Evolutionary conservation across 129 eudicot species (phyloP).

Genomic region (Flaveria brownii): DNA sequence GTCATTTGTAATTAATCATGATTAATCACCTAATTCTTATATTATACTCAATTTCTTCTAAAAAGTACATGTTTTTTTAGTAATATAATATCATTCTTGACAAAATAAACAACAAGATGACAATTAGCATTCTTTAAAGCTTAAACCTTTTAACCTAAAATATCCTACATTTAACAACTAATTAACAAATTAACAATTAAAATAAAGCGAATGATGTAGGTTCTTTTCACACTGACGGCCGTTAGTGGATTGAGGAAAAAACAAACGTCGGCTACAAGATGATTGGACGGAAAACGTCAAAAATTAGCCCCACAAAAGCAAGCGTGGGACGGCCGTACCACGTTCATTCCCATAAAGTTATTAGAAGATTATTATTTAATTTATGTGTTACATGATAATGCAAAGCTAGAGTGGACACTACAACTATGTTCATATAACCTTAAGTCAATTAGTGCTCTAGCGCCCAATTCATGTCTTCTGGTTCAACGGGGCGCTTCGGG

Average conservation of each 20-base stretch:
- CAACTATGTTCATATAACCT: too few species aligned
- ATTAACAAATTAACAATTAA: background rate
- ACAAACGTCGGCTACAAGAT: slow-evolving; percentile 7
- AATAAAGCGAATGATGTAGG: slow-evolving; percentile 4
- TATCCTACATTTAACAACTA: background rate
- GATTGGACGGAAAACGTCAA: slow-evolving; percentile 23
- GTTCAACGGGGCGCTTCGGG: too few species aligned
- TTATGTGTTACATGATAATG: background rate
- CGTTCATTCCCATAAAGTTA: background rate
- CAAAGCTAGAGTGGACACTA: slow-evolving; percentile 2
- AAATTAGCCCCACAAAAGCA: slow-evolving; percentile 3
- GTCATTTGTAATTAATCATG: background rate
- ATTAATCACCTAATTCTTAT: background rate
- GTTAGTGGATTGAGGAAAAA: slow-evolving; percentile 14
- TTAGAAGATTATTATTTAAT: background rate
- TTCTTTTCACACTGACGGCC: slow-evolving; percentile 21
- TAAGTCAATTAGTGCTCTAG: too few species aligned
- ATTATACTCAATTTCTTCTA: background rate
- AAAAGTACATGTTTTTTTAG: too few species aligned
- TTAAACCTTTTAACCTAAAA: background rate
- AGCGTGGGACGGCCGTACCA: slow-evolving; percentile 17
- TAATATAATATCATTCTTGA: too few species aligned
- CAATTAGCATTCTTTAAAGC: background rate
- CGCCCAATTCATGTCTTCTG: too few species aligned
- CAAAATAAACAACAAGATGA: background rate